Conservation (phyloP, 306 rosid species). For the Alnus glutinosa region DNA sequence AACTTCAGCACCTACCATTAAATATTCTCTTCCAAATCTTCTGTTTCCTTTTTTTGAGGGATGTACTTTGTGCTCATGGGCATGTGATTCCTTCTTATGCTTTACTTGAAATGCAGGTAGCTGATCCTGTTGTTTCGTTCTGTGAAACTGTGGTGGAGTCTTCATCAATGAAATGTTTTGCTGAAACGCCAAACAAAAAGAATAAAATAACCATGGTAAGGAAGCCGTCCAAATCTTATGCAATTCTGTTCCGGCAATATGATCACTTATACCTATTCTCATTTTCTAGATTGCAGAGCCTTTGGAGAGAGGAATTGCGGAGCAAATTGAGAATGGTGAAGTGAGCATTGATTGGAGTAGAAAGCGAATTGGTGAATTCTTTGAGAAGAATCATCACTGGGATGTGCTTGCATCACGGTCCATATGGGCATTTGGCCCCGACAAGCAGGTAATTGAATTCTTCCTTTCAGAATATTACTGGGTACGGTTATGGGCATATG, state of each 20-base stretch:
- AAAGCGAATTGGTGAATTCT: slow-evolving; percentile 90
- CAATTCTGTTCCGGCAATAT: slow-evolving; percentile 9
- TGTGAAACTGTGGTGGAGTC: slow-evolving; percentile 98
- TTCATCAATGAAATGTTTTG: slow-evolving; percentile 99
- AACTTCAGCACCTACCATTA: background rate
- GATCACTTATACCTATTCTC: slow-evolving; percentile 2
- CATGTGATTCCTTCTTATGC: slow-evolving; percentile 24
- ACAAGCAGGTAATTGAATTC: slow-evolving; percentile 91
- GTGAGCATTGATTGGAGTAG: slow-evolving; percentile 94
- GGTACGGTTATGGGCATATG: slow-evolving; percentile 95
- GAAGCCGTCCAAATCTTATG: background rate
- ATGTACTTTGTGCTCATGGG: slow-evolving; percentile 24
- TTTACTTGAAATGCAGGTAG: slow-evolving; percentile 60
- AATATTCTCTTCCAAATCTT: background rate
- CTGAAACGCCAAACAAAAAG: slow-evolving; percentile 98
- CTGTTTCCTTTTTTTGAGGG: slow-evolving; percentile 13
- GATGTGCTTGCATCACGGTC: slow-evolving; percentile 98
- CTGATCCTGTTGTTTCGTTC: slow-evolving; percentile 97
- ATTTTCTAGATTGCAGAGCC: slow-evolving; percentile 88
- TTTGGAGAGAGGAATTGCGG: slow-evolving; percentile 95
- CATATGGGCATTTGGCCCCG: slow-evolving; percentile 99
- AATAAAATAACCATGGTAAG: slow-evolving; percentile 97
- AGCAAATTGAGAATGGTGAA: slow-evolving; percentile 92
- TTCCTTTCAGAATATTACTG: slow-evolving; percentile 87
- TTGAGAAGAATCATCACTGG: slow-evolving; percentile 93